Percentiles rank a stretch among this genome's conserved stretches.
Conservation (phyloP, 2,329 filamentous ascomycete species). For the Leptographium radiaticola region DNA sequence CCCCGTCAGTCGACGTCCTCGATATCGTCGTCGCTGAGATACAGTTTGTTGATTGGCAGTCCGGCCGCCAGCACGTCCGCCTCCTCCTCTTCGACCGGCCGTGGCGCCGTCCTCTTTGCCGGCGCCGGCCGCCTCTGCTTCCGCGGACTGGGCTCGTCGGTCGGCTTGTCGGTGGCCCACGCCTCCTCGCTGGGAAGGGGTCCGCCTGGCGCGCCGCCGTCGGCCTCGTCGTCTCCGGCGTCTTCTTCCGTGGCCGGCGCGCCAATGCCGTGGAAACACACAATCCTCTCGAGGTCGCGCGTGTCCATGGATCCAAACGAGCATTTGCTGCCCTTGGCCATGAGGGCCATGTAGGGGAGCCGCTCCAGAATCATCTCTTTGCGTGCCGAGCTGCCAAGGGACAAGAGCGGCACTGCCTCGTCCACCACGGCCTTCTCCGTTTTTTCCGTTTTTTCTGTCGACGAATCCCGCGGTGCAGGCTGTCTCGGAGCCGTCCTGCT, state of each 20-base stretch:
- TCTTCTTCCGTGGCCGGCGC: slow-evolving; percentile 26
- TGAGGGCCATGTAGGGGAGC: slow-evolving; percentile 70
- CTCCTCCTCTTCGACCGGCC: slow-evolving; percentile 12
- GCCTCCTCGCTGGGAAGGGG: slow-evolving; percentile 24
- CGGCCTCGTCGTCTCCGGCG: slow-evolving; percentile 30
- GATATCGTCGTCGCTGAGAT: slow-evolving; percentile 75
- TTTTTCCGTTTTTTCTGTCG: background rate
- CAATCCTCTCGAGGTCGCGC: slow-evolving; percentile 54
- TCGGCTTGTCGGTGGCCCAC: slow-evolving; percentile 50
- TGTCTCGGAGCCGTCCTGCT: background rate
- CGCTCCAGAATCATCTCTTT: slow-evolving; percentile 71
- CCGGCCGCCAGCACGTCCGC: slow-evolving; percentile 19
- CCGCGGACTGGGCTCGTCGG: slow-evolving; percentile 36
- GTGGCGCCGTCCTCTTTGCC: slow-evolving; percentile 15
- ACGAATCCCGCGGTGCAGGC: background rate
- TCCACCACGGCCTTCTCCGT: background rate
- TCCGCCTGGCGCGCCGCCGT: slow-evolving; percentile 8
- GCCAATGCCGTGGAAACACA: slow-evolving; percentile 48
- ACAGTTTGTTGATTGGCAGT: slow-evolving; percentile 48
- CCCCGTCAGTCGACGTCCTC: slow-evolving; percentile 40
- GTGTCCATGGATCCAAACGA: slow-evolving; percentile 24
- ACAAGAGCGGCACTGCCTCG: slow-evolving; percentile 26
- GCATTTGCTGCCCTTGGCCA: slow-evolving; percentile 34
- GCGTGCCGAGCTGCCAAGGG: slow-evolving; percentile 52
- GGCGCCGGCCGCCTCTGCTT: slow-evolving; percentile 20